A percentile compares a stretch with the other conserved stretches of the same genome.
phyloP scores from a whole-genome alignment of 805 yeast species.

The Nakazawaea holstii region DNA sequence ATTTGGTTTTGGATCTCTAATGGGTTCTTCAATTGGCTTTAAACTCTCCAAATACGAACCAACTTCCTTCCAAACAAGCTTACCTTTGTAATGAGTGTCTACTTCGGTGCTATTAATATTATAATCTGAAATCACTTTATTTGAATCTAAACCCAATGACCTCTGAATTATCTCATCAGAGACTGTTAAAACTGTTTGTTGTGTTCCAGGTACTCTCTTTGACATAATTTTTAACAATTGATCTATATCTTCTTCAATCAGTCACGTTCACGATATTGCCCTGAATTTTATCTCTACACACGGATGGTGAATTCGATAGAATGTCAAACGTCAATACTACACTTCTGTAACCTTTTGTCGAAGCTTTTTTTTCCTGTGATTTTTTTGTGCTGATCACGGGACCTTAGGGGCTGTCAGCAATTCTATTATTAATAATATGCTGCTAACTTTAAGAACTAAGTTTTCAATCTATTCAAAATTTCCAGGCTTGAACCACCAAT shows the following conservation, averaged over 20 bases:
- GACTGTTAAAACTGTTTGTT: constrained; percentile 8
- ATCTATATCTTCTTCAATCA: not conserved
- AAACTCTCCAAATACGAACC: constrained; percentile 27
- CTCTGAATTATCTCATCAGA: constrained; percentile 11
- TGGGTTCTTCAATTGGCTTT: constrained; percentile 14
- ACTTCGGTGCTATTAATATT: not conserved
- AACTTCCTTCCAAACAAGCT: constrained; percentile 27
- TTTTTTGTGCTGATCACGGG: not conserved
- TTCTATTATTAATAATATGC: too few relatives aligned
- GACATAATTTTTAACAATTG: constrained; percentile 6
- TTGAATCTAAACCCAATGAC: constrained; percentile 10
- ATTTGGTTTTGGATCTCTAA: not conserved
- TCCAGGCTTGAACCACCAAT: too few relatives aligned
- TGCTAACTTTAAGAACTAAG: too few relatives aligned
- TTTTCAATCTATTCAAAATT: too few relatives aligned
- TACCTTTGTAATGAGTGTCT: constrained; percentile 3
- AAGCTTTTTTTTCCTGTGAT: not conserved
- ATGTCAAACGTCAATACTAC: not conserved
- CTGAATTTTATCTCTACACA: not conserved
- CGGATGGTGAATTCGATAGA: too few relatives aligned
- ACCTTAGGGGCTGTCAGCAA: not conserved
- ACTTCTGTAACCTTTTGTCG: not conserved
- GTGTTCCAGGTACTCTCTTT: constrained; percentile 12
- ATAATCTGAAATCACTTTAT: constrained; percentile 6
- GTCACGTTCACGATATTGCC: not conserved